Evolutionary conservation across 2,329 filamentous ascomycete genomes (phyloP).

Genomic region (Pestalotiopsis sp.): DNA sequence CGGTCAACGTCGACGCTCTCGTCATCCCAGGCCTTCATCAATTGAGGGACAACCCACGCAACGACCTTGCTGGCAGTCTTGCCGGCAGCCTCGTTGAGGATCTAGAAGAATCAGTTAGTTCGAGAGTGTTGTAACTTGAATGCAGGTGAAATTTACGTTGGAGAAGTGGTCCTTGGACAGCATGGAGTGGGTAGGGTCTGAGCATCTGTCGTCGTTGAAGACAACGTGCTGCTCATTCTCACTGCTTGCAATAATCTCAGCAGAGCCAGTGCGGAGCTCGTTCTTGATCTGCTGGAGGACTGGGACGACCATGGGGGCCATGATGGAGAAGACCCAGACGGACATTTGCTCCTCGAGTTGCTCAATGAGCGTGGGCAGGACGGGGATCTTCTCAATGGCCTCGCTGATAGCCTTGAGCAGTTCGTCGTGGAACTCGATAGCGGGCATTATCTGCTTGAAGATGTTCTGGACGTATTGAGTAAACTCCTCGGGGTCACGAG

Average conservation of each 20-base stretch:
- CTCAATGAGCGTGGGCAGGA: conserved; percentile 82
- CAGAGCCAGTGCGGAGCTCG: conserved; percentile 82
- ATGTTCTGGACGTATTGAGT: conserved; percentile 74
- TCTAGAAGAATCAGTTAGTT: conserved; percentile 31
- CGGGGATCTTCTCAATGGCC: conserved; percentile 81
- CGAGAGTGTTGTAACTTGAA: neutral
- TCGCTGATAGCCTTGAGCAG: conserved; percentile 77
- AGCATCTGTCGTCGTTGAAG: conserved; percentile 74
- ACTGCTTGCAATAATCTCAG: conserved; percentile 84
- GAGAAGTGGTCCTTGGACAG: conserved; percentile 94
- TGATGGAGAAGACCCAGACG: conserved; percentile 85
- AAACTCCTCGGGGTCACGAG: conserved; percentile 81
- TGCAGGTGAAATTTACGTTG: conserved; percentile 53
- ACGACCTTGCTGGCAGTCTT: conserved; percentile 77
- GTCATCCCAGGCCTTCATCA: conserved; percentile 87
- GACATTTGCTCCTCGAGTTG: conserved; percentile 85
- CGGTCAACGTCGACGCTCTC: conserved; percentile 68
- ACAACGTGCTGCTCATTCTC: conserved; percentile 83
- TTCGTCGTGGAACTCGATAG: conserved; percentile 88
- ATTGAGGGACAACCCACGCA: conserved; percentile 83
- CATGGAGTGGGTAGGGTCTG: conserved; percentile 93
- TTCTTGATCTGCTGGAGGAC: conserved; percentile 84
- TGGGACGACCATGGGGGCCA: conserved; percentile 85
- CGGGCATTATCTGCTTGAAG: conserved; percentile 80
- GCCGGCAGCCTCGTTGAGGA: conserved; percentile 86